Conservation (phyloP, 2,329 filamentous ascomycete genomes). For the Bipolaris victoriae region DNA sequence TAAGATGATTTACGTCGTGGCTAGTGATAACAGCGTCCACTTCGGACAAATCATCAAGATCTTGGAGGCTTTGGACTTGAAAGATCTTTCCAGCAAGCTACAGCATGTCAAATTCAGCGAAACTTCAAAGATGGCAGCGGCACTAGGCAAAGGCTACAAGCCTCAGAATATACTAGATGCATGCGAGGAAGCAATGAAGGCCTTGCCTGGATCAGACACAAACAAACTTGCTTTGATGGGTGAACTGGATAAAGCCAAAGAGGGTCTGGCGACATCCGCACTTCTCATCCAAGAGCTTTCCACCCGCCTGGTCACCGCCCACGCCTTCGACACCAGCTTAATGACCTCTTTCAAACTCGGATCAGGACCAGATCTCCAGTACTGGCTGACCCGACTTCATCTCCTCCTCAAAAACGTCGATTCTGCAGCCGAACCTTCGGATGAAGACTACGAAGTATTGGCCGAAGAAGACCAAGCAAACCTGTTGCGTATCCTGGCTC, state of each 20-base stretch:
- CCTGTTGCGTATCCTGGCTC: conserved; percentile 36
- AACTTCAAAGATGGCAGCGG: conserved; percentile 55
- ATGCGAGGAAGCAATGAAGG: conserved; percentile 29
- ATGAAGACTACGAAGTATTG: conserved; percentile 31
- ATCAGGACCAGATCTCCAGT: conserved; percentile 40
- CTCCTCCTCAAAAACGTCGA: conserved; percentile 22
- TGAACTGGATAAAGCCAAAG: conserved; percentile 13
- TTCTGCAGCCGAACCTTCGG: conserved; percentile 18
- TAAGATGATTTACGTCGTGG: conserved; percentile 81
- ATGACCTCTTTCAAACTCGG: conserved; percentile 40
- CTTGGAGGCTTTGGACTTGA: conserved; percentile 71
- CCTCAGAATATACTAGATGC: conserved; percentile 70
- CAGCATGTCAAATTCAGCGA: conserved; percentile 79
- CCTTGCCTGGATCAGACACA: conserved; percentile 22
- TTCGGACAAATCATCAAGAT: conserved; percentile 79
- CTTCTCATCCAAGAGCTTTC: conserved; percentile 40
- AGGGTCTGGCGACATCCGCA: conserved; percentile 28
- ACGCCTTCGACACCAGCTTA: conserved; percentile 33
- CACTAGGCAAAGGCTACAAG: conserved; percentile 67
- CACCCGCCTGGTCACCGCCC: conserved; percentile 27
- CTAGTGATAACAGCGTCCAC: conserved; percentile 74
- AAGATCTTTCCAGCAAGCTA: conserved; percentile 70
- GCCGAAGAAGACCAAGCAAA: conserved; percentile 34
- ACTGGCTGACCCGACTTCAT: conserved; percentile 36
- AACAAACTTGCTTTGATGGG: conserved; percentile 31